Evolutionary conservation across 2,329 filamentous ascomycete genomes (phyloP).

Genomic region (Davidsoniella eucalypti): DNA sequence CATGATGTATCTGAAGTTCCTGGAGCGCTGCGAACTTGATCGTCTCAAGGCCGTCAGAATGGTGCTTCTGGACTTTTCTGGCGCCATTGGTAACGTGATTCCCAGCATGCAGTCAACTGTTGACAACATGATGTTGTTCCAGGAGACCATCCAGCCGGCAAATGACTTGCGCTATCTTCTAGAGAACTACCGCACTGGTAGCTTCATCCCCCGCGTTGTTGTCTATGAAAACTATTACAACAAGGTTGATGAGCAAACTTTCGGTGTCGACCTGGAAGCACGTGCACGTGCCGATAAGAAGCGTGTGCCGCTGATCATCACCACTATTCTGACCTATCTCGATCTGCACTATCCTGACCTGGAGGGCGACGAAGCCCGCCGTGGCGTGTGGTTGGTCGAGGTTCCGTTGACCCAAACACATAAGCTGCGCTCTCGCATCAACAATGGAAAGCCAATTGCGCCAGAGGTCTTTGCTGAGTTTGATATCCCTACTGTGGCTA

Average conservation of each 20-base stretch:
- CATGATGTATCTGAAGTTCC: slow-evolving; percentile 79
- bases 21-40: slow-evolving; percentile 93
- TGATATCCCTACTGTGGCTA: slow-evolving; percentile 87
- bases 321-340: slow-evolving; percentile 82
- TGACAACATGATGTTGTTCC: slow-evolving; percentile 97
- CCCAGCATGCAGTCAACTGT: slow-evolving; percentile 89
- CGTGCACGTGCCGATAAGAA: slow-evolving; percentile 87
- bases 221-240: slow-evolving; percentile 99
- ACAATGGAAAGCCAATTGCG: slow-evolving; percentile 68
- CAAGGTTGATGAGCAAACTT: slow-evolving; percentile 91
- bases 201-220: slow-evolving; percentile 76
- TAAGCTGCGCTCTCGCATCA: slow-evolving; percentile 64
- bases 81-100: slow-evolving; percentile 93
- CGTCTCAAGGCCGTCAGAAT: slow-evolving; percentile 96
- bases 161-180: slow-evolving; percentile 85
- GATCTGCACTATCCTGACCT: slow-evolving; percentile 96
- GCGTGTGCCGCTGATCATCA: slow-evolving; percentile 82
- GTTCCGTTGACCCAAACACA: slow-evolving; percentile 76
- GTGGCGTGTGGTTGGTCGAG: slow-evolving; percentile 87
- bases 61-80: slow-evolving; percentile 92
- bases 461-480: slow-evolving; percentile 68
- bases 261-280: slow-evolving; percentile 94
- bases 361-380: slow-evolving; percentile 84
- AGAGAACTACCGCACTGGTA: slow-evolving; percentile 92
- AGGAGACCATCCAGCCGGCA: slow-evolving; percentile 90